A percentile compares a stretch with the other conserved stretches of the same genome.
Evolutionary conservation across 768 basidiomycete species (phyloP).

Genomic region (Lyophyllum decastes): DNA sequence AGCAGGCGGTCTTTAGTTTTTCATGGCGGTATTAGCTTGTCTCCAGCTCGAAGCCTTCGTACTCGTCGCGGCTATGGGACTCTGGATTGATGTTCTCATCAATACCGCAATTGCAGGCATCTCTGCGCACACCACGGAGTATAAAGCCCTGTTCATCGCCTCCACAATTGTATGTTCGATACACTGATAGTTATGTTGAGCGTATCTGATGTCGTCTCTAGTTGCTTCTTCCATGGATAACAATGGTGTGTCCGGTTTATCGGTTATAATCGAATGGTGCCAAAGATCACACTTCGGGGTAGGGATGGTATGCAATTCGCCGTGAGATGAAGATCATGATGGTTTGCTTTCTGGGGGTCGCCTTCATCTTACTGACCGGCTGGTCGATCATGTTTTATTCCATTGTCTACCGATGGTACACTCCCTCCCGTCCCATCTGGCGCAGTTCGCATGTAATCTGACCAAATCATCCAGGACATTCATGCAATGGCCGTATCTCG

Average conservation of each 20-base stretch:
- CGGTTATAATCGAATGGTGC: not conserved
- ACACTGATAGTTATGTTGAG: not conserved
- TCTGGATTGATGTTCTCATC: slow-evolving; percentile 58
- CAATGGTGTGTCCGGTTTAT: slow-evolving; percentile 34
- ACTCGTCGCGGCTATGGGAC: slow-evolving; percentile 47
- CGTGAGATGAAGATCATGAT: slow-evolving; percentile 44
- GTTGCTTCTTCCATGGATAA: slow-evolving; percentile 52
- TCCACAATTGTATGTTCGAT: slow-evolving; percentile 42
- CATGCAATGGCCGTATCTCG: slow-evolving; percentile 50
- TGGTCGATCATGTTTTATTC: slow-evolving; percentile 52
- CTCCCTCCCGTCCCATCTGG: not conserved
- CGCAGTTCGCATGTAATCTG: not conserved
- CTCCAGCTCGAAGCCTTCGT: slow-evolving; percentile 58
- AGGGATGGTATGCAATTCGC: slow-evolving; percentile 59
- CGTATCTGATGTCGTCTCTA: not conserved
- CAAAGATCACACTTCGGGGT: not conserved
- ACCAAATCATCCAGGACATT: slow-evolving; percentile 42
- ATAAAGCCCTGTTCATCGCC: slow-evolving; percentile 44
- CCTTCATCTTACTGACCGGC: slow-evolving; percentile 33
- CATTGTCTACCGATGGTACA: slow-evolving; percentile 44
- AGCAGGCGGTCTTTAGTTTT: slow-evolving; percentile 42
- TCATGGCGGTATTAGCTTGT: slow-evolving; percentile 54
- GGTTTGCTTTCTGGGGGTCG: slow-evolving; percentile 42
- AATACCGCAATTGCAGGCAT: slow-evolving; percentile 46
- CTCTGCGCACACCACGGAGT: slow-evolving; percentile 40